Evolutionary conservation across 2,329 filamentous ascomycete species (phyloP).

Genomic region (Fusarium annulatum): DNA sequence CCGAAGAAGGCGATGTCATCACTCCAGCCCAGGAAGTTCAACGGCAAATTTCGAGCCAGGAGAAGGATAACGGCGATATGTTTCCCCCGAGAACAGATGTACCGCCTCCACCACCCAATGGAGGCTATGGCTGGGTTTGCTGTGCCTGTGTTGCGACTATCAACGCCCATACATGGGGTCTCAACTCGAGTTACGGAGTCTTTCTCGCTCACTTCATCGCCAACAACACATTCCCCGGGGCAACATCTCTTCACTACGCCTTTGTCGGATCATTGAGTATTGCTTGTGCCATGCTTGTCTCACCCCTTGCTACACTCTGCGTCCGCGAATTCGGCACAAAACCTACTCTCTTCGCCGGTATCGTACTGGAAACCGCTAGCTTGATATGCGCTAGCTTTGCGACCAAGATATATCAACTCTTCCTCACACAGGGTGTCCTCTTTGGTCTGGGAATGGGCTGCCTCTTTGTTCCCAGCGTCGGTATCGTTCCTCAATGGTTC

Average conservation of each 20-base stretch:
- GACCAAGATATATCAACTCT: slow-evolving; percentile 76
- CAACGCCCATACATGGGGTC: slow-evolving; percentile 79
- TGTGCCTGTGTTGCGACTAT: slow-evolving; percentile 58
- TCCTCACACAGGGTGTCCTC: slow-evolving; percentile 78
- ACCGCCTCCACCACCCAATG: slow-evolving; percentile 61
- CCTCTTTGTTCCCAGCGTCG: slow-evolving; percentile 75
- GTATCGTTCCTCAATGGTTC: slow-evolving; percentile 81
- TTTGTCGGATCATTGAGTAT: slow-evolving; percentile 71
- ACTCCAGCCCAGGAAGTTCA: slow-evolving; percentile 24
- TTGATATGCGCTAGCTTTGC: slow-evolving; percentile 79
- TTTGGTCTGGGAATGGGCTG: slow-evolving; percentile 86
- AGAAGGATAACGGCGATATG: slow-evolving; percentile 20
- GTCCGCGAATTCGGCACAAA: slow-evolving; percentile 72
- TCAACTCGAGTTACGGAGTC: slow-evolving; percentile 66
- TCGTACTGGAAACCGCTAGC: slow-evolving; percentile 70
- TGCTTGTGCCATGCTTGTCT: slow-evolving; percentile 68
- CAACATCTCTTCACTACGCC: slow-evolving; percentile 75
- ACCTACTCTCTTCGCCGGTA: slow-evolving; percentile 71
- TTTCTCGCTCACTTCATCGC: slow-evolving; percentile 69
- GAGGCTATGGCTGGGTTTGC: slow-evolving; percentile 66
- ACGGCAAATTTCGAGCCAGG: slow-evolving; percentile 2
- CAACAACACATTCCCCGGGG: slow-evolving; percentile 69
- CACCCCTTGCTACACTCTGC: slow-evolving; percentile 72
- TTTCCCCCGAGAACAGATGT: slow-evolving; percentile 23
- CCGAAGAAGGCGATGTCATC: slow-evolving; percentile 38